Conservation (phyloP, 352 stramenopile species). For the Phytophthora cryptogea region DNA sequence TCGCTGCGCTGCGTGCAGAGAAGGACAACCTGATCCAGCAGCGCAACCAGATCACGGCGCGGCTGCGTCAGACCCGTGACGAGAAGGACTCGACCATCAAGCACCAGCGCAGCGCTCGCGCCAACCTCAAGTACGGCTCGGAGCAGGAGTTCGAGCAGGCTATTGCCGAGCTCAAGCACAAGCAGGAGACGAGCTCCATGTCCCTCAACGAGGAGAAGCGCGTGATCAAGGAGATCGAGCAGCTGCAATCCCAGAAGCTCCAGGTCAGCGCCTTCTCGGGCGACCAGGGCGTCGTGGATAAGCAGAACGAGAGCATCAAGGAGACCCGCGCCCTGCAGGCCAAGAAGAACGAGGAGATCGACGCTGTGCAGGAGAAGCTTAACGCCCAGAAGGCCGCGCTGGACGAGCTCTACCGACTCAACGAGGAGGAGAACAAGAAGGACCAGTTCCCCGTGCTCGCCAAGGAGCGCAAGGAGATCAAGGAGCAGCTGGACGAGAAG, state of each 20-base stretch:
- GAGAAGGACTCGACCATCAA: slow-evolving; percentile 80
- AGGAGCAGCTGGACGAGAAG: slow-evolving; percentile 92
- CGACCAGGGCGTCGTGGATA: slow-evolving; percentile 86
- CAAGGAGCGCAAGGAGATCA: slow-evolving; percentile 90
- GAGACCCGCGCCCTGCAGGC: slow-evolving; percentile 69
- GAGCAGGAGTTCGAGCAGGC: slow-evolving; percentile 92
- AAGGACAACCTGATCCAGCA: slow-evolving; percentile 90
- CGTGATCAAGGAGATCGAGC: slow-evolving; percentile 97
- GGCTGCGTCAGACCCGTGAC: slow-evolving; percentile 83
- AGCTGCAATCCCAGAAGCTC: slow-evolving; percentile 89
- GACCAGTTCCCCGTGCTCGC: slow-evolving; percentile 82
- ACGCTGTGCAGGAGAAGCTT: slow-evolving; percentile 93
- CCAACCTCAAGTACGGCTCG: slow-evolving; percentile 86
- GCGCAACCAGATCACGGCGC: slow-evolving; percentile 79
- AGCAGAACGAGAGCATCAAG: slow-evolving; percentile 82
- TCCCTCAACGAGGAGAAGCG: slow-evolving; percentile 96
- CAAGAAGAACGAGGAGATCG: slow-evolving; percentile 96
- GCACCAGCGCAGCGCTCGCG: slow-evolving; percentile 60
- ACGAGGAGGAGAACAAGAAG: slow-evolving; percentile 89
- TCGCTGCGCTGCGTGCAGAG: slow-evolving; percentile 78
- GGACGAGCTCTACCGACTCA: slow-evolving; percentile 90
- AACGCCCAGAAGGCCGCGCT: slow-evolving; percentile 87
- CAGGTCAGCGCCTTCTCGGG: slow-evolving; percentile 81
- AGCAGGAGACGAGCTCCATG: slow-evolving; percentile 97
- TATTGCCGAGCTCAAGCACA: slow-evolving; percentile 87